A percentile compares a stretch with the other conserved stretches of the same genome.
Conservation (phyloP, 352 stramenopile species). For the Stramenopiles sp. region DNA sequence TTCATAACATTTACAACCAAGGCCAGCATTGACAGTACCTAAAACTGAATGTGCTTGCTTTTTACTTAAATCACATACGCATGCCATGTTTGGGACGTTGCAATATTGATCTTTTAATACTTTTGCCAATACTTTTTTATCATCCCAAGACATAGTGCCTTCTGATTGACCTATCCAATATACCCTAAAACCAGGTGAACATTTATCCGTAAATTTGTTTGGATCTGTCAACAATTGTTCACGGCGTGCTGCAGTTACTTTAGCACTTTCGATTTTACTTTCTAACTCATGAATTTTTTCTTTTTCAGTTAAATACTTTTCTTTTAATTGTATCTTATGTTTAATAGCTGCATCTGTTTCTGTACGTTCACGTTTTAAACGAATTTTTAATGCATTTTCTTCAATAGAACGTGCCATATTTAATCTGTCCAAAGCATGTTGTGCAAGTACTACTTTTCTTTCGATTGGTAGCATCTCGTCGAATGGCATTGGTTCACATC, state of each 20-base stretch:
- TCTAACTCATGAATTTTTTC: constrained; percentile 1
- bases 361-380: not conserved
- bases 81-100: not conserved
- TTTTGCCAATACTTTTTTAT: constrained; percentile 1
- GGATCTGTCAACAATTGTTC: not conserved
- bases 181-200: not conserved
- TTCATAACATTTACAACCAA: not conserved
- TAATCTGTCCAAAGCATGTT: not conserved
- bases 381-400: not conserved
- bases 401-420: not conserved
- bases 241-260: not conserved
- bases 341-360: not conserved
- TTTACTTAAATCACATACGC: not conserved
- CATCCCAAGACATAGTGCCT: not conserved
- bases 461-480: not conserved
- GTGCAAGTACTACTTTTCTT: not conserved
- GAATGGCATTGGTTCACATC: not conserved
- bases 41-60: not conserved
- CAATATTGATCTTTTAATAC: not conserved
- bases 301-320: not conserved
- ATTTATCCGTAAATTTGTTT: constrained; percentile 3
- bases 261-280: not conserved
- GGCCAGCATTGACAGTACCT: not conserved
- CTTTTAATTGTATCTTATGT: not conserved
- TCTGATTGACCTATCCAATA: not conserved